phyloP scores from a whole-genome alignment of 371 early-diverging fungal genomes.

The Umbelopsis sp. region DNA sequence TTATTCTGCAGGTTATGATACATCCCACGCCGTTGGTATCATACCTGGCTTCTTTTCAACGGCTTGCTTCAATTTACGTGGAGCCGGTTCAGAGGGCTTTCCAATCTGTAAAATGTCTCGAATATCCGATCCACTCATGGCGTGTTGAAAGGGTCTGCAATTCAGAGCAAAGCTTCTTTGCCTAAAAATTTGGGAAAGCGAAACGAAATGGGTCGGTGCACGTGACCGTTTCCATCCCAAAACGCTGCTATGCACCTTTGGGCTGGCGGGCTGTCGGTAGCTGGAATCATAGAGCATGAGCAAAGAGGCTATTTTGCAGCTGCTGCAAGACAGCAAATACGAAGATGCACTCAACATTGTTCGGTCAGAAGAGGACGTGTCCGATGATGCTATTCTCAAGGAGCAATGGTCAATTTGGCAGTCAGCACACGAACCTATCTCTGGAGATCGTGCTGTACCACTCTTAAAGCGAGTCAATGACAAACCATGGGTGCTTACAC shows the following conservation, averaged over 20 bases:
- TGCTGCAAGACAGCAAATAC: slow-evolving; percentile 9
- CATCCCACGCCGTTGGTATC: neutral
- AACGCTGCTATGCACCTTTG: neutral
- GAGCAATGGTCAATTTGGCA: slow-evolving; percentile 13
- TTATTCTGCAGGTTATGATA: neutral
- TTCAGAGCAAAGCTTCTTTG: no score
- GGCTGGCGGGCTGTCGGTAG: neutral
- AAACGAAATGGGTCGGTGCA: no score
- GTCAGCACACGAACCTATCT: neutral
- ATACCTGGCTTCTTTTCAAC: slow-evolving; percentile 59
- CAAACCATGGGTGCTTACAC: slow-evolving; percentile 64
- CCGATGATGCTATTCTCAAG: slow-evolving; percentile 10
- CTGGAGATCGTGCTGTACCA: slow-evolving; percentile 28
- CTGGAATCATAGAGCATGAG: slow-evolving; percentile 3
- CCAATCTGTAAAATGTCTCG: slow-evolving; percentile 67
- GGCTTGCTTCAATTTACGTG: slow-evolving; percentile 36
- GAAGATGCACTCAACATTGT: slow-evolving; percentile 1
- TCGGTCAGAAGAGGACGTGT: slow-evolving; percentile 7
- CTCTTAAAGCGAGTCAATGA: slow-evolving; percentile 60
- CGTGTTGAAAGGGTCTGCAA: neutral
- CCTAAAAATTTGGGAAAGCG: no score
- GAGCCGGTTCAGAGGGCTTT: slow-evolving; percentile 42
- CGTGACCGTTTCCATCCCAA: neutral
- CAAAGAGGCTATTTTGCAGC: neutral
- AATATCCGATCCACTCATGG: slow-evolving; percentile 64